These are phyloP conservation scores for Puccinia novopanici DNA, from an alignment of 1,284 basidiomycete species.

Conservation along the genomic window DNA sequence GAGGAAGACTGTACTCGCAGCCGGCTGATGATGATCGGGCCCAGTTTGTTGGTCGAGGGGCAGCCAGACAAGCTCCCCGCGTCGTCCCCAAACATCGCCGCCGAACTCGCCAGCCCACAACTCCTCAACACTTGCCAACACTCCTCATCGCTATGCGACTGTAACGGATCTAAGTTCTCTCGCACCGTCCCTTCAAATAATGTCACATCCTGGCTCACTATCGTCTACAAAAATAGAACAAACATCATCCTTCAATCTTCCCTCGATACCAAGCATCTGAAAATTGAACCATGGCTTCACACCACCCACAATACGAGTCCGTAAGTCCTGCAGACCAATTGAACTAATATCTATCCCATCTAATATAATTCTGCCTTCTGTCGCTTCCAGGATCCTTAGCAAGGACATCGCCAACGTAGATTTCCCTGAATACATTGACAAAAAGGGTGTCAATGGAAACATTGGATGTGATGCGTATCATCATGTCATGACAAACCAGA, in stretches of 20 bases:
- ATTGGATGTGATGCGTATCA: neutral
- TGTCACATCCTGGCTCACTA: constrained; percentile 56
- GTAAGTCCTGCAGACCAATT: constrained; percentile 54
- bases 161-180: constrained; percentile 56
- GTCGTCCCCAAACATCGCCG: constrained; percentile 43
- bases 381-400: constrained; percentile 54
- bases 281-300: neutral
- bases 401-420: constrained; percentile 55
- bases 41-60: neutral
- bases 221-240: constrained; percentile 39
- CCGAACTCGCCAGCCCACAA: constrained; percentile 51
- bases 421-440: constrained; percentile 55
- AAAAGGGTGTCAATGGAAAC: constrained; percentile 38
- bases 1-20: neutral
- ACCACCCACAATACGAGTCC: constrained; percentile 52
- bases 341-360: constrained; percentile 56
- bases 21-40: neutral
- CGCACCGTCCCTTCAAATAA: constrained; percentile 56
- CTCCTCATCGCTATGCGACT: constrained; percentile 54
- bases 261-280: neutral
- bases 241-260: neutral
- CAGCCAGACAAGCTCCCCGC: no score
- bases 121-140: constrained; percentile 51
- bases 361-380: constrained; percentile 55
- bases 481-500: constrained; percentile 23